A percentile compares a stretch with the other conserved stretches of the same genome.
phyloP scores from a whole-genome alignment of 768 basidiomycete species.

The Artomyces pyxidatus region DNA sequence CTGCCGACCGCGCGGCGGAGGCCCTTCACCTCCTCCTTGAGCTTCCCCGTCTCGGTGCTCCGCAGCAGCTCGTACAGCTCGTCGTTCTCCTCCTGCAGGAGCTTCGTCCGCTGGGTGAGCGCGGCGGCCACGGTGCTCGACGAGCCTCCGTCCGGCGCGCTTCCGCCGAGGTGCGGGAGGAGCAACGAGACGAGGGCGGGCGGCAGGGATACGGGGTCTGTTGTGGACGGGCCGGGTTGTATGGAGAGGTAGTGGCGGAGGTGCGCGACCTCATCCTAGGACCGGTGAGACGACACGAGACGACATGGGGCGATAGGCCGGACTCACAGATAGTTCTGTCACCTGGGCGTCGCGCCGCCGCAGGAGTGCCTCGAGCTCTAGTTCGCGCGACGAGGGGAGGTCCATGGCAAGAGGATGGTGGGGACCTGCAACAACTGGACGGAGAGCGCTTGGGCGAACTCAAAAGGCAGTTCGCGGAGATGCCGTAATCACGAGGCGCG shows the following conservation, averaged over 20 bases:
- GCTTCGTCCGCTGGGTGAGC: constrained; percentile 60
- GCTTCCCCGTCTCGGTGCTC: constrained; percentile 64
- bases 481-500: constrained; percentile 5
- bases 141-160: constrained; percentile 22
- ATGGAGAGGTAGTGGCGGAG: constrained; percentile 57
- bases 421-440: constrained; percentile 6
- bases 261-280: constrained; percentile 65
- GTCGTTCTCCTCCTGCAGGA: constrained; percentile 82
- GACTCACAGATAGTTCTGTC: constrained; percentile 61
- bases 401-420: constrained; percentile 38
- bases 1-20: constrained; percentile 59
- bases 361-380: constrained; percentile 75
- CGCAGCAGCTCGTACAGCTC: constrained; percentile 74
- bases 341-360: constrained; percentile 69
- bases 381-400: constrained; percentile 65
- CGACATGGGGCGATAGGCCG: constrained; percentile 15
- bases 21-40: constrained; percentile 75
- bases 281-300: constrained; percentile 1
- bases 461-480: no score
- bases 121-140: constrained; percentile 62
- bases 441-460: background rate
- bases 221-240: constrained; percentile 50
- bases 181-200: constrained; percentile 62
- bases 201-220: constrained; percentile 62
- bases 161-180: constrained; percentile 53